These are phyloP conservation scores for Daphne laureola DNA, from an alignment of 441 rosid genomes.

Conservation along the genomic window DNA sequence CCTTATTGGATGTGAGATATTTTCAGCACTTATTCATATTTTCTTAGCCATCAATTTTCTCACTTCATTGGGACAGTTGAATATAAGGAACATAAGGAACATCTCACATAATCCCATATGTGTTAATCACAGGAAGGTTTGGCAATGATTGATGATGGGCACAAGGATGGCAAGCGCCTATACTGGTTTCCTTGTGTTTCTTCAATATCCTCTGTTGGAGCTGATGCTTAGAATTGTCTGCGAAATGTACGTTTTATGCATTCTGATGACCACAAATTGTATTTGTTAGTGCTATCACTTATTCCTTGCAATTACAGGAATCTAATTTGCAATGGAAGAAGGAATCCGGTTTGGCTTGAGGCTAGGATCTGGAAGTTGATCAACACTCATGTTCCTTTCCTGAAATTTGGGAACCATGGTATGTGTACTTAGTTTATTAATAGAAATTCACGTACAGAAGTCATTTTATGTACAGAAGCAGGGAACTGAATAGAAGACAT, in stretches of 20 bases:
- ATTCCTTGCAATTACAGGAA: too few relatives aligned
- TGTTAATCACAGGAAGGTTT: slow-evolving; percentile 62
- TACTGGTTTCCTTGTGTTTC: slow-evolving; percentile 93
- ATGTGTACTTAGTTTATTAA: too few relatives aligned
- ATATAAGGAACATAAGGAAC: background rate
- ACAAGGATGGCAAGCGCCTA: slow-evolving; percentile 59
- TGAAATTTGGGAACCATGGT: too few relatives aligned
- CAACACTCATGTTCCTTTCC: too few relatives aligned
- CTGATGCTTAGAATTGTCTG: slow-evolving; percentile 20
- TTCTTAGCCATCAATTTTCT: background rate
- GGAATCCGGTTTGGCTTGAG: too few relatives aligned
- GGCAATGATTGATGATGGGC: slow-evolving; percentile 86
- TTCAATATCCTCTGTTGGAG: slow-evolving; percentile 40
- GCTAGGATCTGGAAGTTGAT: too few relatives aligned
- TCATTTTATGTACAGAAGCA: background rate
- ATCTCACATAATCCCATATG: slow-evolving; percentile 15
- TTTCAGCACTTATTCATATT: slow-evolving; percentile 5
- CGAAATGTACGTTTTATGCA: too few relatives aligned
- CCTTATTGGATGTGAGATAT: slow-evolving; percentile 54
- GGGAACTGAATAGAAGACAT: too few relatives aligned
- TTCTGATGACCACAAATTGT: too few relatives aligned
- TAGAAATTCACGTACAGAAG: too few relatives aligned
- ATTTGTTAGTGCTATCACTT: too few relatives aligned
- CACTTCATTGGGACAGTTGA: background rate
- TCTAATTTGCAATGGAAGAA: too few relatives aligned